Percentiles rank a stretch among this genome's conserved stretches.
Conservation (phyloP, 169 alveolate genomes). For the Haemoproteus tartakovskyi region DNA sequence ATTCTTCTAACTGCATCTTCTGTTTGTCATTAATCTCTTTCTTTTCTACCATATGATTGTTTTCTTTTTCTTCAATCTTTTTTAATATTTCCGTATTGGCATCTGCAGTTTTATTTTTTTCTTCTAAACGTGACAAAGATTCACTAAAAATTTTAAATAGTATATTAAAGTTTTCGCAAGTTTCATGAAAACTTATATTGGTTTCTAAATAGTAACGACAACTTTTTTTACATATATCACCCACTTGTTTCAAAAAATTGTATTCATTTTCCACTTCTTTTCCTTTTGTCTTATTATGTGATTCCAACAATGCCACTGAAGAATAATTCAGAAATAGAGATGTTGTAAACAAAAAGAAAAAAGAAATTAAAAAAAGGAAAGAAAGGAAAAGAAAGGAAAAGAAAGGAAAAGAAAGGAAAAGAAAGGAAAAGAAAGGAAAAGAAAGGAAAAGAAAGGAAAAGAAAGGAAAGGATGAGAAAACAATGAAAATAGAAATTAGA, state of each 20-base stretch:
- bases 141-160: constrained; percentile 27
- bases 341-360: too few species aligned
- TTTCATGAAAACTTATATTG: constrained; percentile 39
- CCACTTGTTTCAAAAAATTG: constrained; percentile 22
- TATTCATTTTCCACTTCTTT: constrained; percentile 25
- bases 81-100: not conserved
- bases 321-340: too few species aligned
- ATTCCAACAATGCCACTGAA: too few species aligned
- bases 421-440: too few species aligned
- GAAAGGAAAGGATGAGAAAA: not conserved
- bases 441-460: not conserved
- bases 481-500: not conserved
- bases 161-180: constrained; percentile 36
- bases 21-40: not conserved
- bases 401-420: too few species aligned
- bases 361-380: too few species aligned
- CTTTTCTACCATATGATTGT: not conserved
- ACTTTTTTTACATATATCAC: constrained; percentile 54
- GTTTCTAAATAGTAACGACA: constrained; percentile 42
- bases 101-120: constrained; percentile 17
- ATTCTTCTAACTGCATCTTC: constrained; percentile 4
- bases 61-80: constrained; percentile 14
- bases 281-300: constrained; percentile 36
- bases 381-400: too few species aligned
- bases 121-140: constrained; percentile 9